A percentile compares a stretch with the other conserved stretches of the same genome.
These are phyloP conservation scores for Diplotaxis tenuifolia DNA, from an alignment of 345 rosid genomes.

Conservation along the genomic window DNA sequence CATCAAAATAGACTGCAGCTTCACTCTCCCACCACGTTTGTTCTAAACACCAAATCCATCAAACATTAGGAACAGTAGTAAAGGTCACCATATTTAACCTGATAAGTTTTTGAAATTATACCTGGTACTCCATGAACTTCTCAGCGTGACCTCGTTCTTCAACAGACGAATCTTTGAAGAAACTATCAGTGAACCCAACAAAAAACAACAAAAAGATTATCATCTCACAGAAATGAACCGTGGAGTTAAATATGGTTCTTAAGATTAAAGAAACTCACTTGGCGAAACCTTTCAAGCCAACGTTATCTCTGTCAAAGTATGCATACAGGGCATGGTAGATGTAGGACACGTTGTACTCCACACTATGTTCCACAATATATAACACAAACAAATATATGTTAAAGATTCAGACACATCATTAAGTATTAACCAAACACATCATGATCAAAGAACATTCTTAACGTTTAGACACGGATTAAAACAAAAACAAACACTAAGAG, in stretches of 20 bases:
- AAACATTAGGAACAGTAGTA: not conserved
- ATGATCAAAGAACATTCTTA: not conserved
- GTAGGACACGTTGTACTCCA: constrained; percentile 80
- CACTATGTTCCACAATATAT: constrained; percentile 41
- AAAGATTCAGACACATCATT: constrained; percentile 1
- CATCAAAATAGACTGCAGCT: constrained; percentile 52
- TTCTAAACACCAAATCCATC: constrained; percentile 40
- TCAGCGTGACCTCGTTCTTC: constrained; percentile 91
- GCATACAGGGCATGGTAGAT: constrained; percentile 78
- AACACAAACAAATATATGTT: not conserved
- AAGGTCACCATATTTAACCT: not conserved
- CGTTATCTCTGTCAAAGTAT: constrained; percentile 78
- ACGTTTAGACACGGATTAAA: not conserved
- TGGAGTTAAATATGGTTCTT: not conserved
- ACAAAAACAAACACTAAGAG: not conserved
- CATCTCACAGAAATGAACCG: not conserved
- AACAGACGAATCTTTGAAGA: constrained; percentile 71
- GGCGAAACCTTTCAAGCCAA: constrained; percentile 71
- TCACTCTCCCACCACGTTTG: constrained; percentile 69
- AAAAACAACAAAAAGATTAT: not conserved
- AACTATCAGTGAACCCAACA: constrained; percentile 40
- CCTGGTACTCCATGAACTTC: constrained; percentile 76
- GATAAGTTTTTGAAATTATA: not conserved
- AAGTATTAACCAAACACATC: not conserved
- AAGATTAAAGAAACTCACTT: constrained; percentile 44